Percentiles rank a stretch among this genome's conserved stretches.
phyloP scores from a whole-genome alignment of 768 basidiomycete species.

The Candolleomyces eurysporus region DNA sequence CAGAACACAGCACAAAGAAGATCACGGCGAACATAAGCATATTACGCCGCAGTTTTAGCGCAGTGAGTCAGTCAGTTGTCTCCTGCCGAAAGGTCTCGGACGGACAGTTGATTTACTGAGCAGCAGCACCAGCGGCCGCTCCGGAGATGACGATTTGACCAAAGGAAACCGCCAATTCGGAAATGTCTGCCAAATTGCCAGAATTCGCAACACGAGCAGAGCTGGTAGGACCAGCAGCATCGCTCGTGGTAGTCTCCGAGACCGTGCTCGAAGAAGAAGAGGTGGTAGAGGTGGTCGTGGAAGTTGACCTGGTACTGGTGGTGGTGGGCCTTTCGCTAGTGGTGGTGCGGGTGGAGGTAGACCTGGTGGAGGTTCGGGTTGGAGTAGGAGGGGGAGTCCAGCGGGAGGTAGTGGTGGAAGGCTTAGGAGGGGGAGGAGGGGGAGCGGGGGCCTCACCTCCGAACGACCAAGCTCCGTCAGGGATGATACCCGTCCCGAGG shows the following conservation, averaged over 20 bases:
- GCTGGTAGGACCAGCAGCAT: not conserved
- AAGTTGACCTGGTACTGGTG: constrained; percentile 8
- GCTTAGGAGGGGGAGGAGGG: constrained; percentile 18
- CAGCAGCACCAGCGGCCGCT: not conserved
- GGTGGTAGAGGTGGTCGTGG: constrained; percentile 15
- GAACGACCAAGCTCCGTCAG: constrained; percentile 50
- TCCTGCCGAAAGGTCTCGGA: not conserved
- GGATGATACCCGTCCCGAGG: constrained; percentile 42
- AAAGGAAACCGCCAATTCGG: not conserved
- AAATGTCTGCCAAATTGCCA: not conserved
- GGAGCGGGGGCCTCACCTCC: constrained; percentile 31
- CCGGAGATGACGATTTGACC: not conserved
- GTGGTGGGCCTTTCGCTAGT: constrained; percentile 15
- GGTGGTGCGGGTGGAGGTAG: constrained; percentile 18
- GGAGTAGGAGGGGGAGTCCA: not conserved
- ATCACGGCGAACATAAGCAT: no score
- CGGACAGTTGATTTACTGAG: not conserved
- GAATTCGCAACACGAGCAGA: not conserved
- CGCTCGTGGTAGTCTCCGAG: not conserved
- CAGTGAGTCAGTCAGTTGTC: not conserved
- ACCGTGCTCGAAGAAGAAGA: constrained; percentile 8
- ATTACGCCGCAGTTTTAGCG: no score
- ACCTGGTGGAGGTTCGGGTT: no score
- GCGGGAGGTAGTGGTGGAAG: constrained; percentile 16
- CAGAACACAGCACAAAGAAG: no score